These are phyloP conservation scores for Globisporangium abappressorium DNA, from an alignment of 352 stramenopile genomes.

Conservation along the genomic window DNA sequence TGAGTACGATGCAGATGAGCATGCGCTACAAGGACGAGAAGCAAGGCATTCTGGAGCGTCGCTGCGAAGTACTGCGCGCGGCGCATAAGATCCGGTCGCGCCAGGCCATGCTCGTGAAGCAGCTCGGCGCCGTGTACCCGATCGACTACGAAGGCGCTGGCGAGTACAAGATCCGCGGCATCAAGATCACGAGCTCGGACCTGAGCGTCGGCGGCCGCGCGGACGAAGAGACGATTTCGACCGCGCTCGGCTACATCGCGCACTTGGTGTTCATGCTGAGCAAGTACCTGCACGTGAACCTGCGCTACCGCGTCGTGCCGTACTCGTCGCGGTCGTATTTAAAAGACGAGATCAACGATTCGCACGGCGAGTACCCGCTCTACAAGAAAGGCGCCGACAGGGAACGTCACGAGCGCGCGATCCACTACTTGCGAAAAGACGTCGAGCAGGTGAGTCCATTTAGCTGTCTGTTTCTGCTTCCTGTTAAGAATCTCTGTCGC, in stretches of 20 bases:
- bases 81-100: slow-evolving; percentile 82
- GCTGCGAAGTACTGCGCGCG: slow-evolving; percentile 69
- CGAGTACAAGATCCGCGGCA: slow-evolving; percentile 80
- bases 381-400: slow-evolving; percentile 78
- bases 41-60: slow-evolving; percentile 68
- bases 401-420: slow-evolving; percentile 75
- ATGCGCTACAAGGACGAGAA: slow-evolving; percentile 83
- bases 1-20: slow-evolving; percentile 80
- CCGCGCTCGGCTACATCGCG: slow-evolving; percentile 81
- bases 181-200: slow-evolving; percentile 73
- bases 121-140: slow-evolving; percentile 74
- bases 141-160: slow-evolving; percentile 81
- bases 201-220: slow-evolving; percentile 45
- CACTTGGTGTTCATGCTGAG: slow-evolving; percentile 87
- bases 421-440: slow-evolving; percentile 74
- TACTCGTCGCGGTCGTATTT: slow-evolving; percentile 81
- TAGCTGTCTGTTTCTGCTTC: not conserved
- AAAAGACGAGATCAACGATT: slow-evolving; percentile 85
- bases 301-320: slow-evolving; percentile 77
- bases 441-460: slow-evolving; percentile 66
- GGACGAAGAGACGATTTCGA: slow-evolving; percentile 84
- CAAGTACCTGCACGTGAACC: slow-evolving; percentile 86
- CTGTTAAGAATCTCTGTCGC: too few species aligned
- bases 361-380: slow-evolving; percentile 74
- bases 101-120: slow-evolving; percentile 76